Percentiles rank a stretch among this genome's conserved stretches.
Evolutionary conservation across 371 early-diverging fungal species (phyloP).

Genomic region (Apophysomyces ossiformis): DNA sequence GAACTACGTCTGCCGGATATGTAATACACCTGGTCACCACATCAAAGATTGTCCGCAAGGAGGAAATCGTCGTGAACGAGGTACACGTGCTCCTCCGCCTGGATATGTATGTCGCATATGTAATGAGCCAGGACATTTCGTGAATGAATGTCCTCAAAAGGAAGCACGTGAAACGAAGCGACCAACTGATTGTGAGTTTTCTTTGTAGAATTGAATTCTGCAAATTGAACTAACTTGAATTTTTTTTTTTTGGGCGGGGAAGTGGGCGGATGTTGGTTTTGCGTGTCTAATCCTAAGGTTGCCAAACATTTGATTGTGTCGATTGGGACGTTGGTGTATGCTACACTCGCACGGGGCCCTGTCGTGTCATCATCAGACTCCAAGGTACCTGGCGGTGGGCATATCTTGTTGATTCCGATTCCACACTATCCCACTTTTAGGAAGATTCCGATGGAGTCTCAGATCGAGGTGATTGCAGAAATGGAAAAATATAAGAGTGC

Average conservation of each 20-base stretch:
- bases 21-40: slow-evolving; percentile 70
- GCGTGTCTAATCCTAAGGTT: slow-evolving; percentile 77
- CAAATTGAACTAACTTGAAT: too few species aligned
- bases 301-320: slow-evolving; percentile 82
- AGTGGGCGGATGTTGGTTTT: slow-evolving; percentile 85
- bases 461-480: slow-evolving; percentile 53
- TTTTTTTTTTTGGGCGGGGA: too few species aligned
- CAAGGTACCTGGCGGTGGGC: slow-evolving; percentile 70
- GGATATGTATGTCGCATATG: slow-evolving; percentile 66
- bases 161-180: not conserved
- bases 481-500: slow-evolving; percentile 63
- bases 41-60: slow-evolving; percentile 64
- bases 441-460: slow-evolving; percentile 47
- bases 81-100: slow-evolving; percentile 26
- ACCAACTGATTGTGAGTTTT: not conserved
- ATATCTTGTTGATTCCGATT: slow-evolving; percentile 76
- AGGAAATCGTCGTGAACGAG: not conserved
- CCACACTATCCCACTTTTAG: slow-evolving; percentile 66
- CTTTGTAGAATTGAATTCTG: too few species aligned
- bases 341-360: slow-evolving; percentile 80
- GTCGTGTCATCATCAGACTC: slow-evolving; percentile 33
- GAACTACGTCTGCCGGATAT: slow-evolving; percentile 58
- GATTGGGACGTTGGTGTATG: slow-evolving; percentile 74
- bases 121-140: slow-evolving; percentile 62
- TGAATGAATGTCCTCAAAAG: slow-evolving; percentile 65